Conservation (phyloP, 352 stramenopile genomes). For the Phytopythium aichiense region DNA sequence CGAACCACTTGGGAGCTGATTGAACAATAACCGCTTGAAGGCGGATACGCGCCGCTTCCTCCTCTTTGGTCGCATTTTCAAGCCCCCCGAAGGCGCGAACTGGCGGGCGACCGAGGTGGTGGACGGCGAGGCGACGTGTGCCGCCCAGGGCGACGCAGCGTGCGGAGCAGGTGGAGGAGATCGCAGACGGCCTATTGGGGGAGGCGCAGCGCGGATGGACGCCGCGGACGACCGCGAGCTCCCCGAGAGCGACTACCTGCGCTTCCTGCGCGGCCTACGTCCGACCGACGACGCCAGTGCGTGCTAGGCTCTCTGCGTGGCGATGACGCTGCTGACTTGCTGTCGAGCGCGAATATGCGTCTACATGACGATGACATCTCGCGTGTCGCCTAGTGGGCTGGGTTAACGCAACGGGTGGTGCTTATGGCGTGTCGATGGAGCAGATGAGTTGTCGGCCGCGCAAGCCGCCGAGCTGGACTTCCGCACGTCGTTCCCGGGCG, state of each 20-base stretch:
- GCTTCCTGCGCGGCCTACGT: slow-evolving; percentile 68
- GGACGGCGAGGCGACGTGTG: too few relatives aligned
- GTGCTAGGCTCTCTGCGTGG: neutral
- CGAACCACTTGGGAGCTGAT: too few relatives aligned
- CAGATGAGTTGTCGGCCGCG: slow-evolving; percentile 49
- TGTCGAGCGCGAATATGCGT: too few relatives aligned
- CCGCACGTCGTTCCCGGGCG: slow-evolving; percentile 56
- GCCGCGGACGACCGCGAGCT: slow-evolving; percentile 27
- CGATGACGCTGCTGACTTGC: too few relatives aligned
- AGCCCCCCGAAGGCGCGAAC: too few relatives aligned
- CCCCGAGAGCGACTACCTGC: slow-evolving; percentile 71
- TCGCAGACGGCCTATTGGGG: neutral
- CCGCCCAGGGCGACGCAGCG: neutral
- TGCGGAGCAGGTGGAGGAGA: neutral
- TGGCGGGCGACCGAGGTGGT: too few relatives aligned
- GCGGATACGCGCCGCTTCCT: too few relatives aligned
- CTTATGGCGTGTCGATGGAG: neutral
- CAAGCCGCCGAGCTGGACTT: slow-evolving; percentile 73
- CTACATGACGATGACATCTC: too few relatives aligned
- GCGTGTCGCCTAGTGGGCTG: too few relatives aligned
- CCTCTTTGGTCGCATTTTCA: too few relatives aligned
- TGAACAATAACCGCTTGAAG: too few relatives aligned
- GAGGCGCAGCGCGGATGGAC: slow-evolving; percentile 15
- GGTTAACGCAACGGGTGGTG: neutral
- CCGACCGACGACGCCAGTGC: slow-evolving; percentile 43